Evolutionary conservation across 1,139 yeast species (phyloP).

Genomic region (Kluyveromyces marxianus): DNA sequence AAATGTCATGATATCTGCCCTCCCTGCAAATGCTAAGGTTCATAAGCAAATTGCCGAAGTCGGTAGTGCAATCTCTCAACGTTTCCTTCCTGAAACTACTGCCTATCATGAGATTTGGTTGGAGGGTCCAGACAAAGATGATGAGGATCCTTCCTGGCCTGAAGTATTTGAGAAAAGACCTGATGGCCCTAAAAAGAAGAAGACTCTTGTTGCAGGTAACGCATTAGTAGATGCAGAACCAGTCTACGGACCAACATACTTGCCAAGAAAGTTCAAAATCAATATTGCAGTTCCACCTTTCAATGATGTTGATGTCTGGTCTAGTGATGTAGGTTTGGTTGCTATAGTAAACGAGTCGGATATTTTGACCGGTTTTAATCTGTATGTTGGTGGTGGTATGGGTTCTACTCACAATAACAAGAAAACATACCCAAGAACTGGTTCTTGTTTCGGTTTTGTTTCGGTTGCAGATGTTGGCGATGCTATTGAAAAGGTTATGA

Average conservation of each 20-base stretch:
- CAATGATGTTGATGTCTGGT: conserved; percentile 95
- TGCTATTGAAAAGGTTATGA: conserved; percentile 87
- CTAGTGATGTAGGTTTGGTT: conserved; percentile 88
- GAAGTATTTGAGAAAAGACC: conserved; percentile 66
- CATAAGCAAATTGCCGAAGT: conserved; percentile 65
- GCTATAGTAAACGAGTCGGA: conserved; percentile 72
- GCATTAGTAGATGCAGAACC: conserved; percentile 85
- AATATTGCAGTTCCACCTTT: conserved; percentile 94
- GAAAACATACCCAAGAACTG: conserved; percentile 94
- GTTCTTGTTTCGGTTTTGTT: conserved; percentile 76
- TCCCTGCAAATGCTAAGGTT: conserved; percentile 76
- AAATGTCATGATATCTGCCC: conserved; percentile 86
- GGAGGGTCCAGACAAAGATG: conserved; percentile 74
- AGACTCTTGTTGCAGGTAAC: conserved; percentile 80
- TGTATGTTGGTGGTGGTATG: conserved; percentile 98
- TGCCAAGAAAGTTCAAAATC: conserved; percentile 94
- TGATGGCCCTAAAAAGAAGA: conserved; percentile 72
- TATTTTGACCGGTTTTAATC: conserved; percentile 63
- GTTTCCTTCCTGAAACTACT: conserved; percentile 81
- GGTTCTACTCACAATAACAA: conserved; percentile 95
- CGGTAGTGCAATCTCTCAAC: conserved; percentile 66
- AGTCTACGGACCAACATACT: conserved; percentile 73
- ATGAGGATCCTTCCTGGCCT: conserved; percentile 55
- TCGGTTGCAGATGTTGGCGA: conserved; percentile 58
- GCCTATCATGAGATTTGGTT: conserved; percentile 98